Conservation (phyloP, 2,329 filamentous ascomycete species). For the Aspergillus vadensis region DNA sequence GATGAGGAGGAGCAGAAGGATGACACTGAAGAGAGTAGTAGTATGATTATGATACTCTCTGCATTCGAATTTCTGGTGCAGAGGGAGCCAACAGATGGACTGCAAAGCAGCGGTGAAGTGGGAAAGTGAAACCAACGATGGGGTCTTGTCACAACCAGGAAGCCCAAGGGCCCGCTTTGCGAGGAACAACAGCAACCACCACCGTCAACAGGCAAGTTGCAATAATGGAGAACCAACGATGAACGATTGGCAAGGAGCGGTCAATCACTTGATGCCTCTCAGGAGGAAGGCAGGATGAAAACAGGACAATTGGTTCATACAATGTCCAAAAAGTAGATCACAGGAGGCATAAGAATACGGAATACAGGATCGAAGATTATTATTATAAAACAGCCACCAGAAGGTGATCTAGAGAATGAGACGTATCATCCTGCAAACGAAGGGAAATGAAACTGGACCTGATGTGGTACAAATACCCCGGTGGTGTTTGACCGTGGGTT, state of each 20-base stretch:
- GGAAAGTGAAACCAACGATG: slow-evolving; percentile 3
- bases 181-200: not conserved
- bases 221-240: not conserved
- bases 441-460: slow-evolving; percentile 3
- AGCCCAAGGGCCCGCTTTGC: slow-evolving; percentile 4
- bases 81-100: not conserved
- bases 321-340: not conserved
- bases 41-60: no score
- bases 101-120: slow-evolving; percentile 19
- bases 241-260: slow-evolving; percentile 17
- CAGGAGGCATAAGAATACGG: not conserved
- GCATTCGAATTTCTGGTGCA: not conserved
- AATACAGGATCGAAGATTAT: not conserved
- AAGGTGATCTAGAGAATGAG: not conserved
- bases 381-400: not conserved
- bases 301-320: not conserved
- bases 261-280: slow-evolving; percentile 16
- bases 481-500: not conserved
- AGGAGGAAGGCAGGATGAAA: not conserved
- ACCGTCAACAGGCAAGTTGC: not conserved
- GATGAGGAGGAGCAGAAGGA: no score
- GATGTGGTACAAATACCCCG: slow-evolving; percentile 21
- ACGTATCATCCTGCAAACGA: not conserved
- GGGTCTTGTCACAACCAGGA: not conserved
- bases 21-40: no score